These are phyloP conservation scores for Neospermospora avenae DNA, from an alignment of 2,329 filamentous ascomycete genomes.

Conservation along the genomic window DNA sequence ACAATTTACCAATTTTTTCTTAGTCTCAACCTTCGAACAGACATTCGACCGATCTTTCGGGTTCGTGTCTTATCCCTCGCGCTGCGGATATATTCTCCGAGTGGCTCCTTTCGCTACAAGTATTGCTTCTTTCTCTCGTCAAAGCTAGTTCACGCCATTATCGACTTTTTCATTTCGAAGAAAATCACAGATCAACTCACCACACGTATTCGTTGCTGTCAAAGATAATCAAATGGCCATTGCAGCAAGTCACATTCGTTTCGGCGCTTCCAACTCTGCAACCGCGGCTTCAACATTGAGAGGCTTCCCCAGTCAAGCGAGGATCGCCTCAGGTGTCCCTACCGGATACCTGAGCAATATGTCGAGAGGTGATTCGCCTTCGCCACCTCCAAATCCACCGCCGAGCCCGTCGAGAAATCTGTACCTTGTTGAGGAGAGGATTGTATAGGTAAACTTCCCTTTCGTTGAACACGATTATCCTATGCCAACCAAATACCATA, in stretches of 20 bases:
- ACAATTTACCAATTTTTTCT: too few species aligned
- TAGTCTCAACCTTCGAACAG: not conserved
- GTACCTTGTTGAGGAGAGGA: slow-evolving; percentile 4
- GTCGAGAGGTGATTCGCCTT: slow-evolving; percentile 39
- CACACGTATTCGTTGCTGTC: not conserved
- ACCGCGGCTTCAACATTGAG: too few species aligned
- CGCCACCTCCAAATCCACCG: slow-evolving; percentile 40
- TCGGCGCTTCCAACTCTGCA: not conserved
- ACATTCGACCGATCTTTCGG: not conserved
- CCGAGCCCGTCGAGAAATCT: slow-evolving; percentile 35
- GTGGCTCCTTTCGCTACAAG: not conserved
- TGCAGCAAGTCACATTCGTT: not conserved
- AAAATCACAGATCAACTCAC: not conserved
- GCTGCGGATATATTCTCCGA: slow-evolving; percentile 1
- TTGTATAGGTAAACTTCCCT: slow-evolving; percentile 11
- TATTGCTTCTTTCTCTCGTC: not conserved
- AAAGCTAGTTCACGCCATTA: not conserved
- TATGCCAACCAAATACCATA: not conserved
- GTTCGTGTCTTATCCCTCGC: not conserved
- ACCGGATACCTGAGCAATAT: slow-evolving; percentile 20
- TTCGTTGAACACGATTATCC: not conserved
- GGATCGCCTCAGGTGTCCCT: not conserved
- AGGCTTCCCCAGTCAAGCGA: not conserved
- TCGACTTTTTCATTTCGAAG: not conserved
- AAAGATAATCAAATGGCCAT: slow-evolving; percentile 8